Base-by-base conservation (phyloP, 108 stramenopile species). In the Schizochytrium sp. region DNA sequence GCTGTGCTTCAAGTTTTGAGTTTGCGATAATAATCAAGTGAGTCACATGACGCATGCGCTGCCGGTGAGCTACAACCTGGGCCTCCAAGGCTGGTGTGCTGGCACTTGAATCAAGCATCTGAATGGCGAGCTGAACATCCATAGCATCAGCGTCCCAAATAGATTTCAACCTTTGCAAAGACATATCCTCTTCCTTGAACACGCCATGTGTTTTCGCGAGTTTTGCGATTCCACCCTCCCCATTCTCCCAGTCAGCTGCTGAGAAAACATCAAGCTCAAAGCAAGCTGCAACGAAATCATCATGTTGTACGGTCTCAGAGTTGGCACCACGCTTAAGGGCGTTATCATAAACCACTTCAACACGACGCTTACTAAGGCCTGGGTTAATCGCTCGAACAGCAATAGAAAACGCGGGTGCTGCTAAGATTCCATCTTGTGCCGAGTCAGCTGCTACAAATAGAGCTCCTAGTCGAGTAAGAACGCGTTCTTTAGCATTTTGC, bases 251-350 rank as follows among this genome's bases (percentile, higher is more conserved):
- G 5, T 83, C 76, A 38, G n/a, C 55, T 0, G 76, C 50, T 10
- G 76, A 83, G 50, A 38, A 83, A 10, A 83, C 50, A 8, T 28
- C 76, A 3, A 38, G 53, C 13, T n/a, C 53, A 28, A 55, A 83
- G 47, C 76, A 49, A 10, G 76, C 76, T 17, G 47, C 47, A 10
- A 83, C 53, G 40, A 83, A 83, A 40, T 83, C 76, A 8, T 83
- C 76, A 38, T 53, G 76, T 83, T 83, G 76, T 53, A 83, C 76
- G 28, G 28, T 83, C 76, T 83, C 76, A 55, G 76, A 17, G 28
- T 83, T 83, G 1, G 76, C 38, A 28, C 76, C 76, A 38, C 50
- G 28, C 2, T n/a, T 17, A 2, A 83, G 55, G 38, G 76, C 76
- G 50, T 49, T 40, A 5, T 55, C 15, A 13, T 47, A 83, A 1